These are phyloP conservation scores for Cardamine occulta DNA, from an alignment of 345 rosid genomes.

Conservation along the genomic window DNA sequence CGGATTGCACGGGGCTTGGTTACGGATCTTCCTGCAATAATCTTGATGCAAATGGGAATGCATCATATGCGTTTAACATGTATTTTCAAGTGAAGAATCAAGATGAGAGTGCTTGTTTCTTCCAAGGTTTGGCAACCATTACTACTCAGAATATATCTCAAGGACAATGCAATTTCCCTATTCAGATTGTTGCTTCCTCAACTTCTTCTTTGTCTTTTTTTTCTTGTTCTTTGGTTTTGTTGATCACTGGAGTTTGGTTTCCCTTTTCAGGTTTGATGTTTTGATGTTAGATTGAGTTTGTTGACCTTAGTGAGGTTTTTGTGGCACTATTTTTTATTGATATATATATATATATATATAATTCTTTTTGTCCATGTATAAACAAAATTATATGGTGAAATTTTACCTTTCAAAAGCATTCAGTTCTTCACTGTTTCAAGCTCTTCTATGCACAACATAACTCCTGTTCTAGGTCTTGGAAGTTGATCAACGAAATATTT, in stretches of 20 bases:
- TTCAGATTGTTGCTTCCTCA: slow-evolving; percentile 54
- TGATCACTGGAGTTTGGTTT: slow-evolving; percentile 30
- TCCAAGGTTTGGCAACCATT: slow-evolving; percentile 61
- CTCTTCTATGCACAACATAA: no score
- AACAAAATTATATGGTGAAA: no score
- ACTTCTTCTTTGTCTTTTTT: slow-evolving; percentile 23
- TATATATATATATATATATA: no score
- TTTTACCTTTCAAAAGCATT: no score
- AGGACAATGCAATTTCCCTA: slow-evolving; percentile 65
- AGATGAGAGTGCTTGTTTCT: slow-evolving; percentile 59
- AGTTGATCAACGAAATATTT: no score
- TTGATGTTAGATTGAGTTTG: not conserved
- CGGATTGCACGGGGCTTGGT: slow-evolving; percentile 65
- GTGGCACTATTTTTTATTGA: no score
- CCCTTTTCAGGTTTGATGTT: not conserved
- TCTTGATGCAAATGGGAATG: slow-evolving; percentile 63
- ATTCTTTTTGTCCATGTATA: no score
- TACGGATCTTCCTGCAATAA: slow-evolving; percentile 66
- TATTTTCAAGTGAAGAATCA: slow-evolving; percentile 70
- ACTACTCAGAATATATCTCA: slow-evolving; percentile 64
- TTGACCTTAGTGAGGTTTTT: no score
- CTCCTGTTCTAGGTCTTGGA: no score
- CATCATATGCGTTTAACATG: slow-evolving; percentile 75
- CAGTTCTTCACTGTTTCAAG: no score
- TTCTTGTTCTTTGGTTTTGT: slow-evolving; percentile 17